Conservation (phyloP, 2,329 filamentous ascomycete genomes). For the Acephala macrosclerotiorum region DNA sequence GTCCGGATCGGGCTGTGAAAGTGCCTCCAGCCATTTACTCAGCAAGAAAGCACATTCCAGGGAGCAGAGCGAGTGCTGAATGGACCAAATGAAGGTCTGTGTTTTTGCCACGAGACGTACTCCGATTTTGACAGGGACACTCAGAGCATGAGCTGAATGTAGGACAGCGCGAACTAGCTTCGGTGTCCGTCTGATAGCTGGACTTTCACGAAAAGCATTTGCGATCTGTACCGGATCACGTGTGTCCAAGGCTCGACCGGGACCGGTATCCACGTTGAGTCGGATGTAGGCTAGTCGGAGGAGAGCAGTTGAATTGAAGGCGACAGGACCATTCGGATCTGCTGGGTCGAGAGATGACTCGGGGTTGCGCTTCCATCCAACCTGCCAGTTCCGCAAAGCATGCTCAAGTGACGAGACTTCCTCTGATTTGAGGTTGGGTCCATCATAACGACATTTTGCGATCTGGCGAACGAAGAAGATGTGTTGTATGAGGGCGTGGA, state of each 20-base stretch:
- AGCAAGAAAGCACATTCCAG: conserved; percentile 68
- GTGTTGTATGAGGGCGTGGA: conserved; percentile 76
- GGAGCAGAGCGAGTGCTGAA: conserved; percentile 68
- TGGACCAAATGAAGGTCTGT: conserved; percentile 68
- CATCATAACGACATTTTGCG: conserved; percentile 46
- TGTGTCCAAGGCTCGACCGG: conserved; percentile 69
- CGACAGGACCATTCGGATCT: conserved; percentile 64
- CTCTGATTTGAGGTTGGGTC: conserved; percentile 56
- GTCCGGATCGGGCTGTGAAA: conserved; percentile 16
- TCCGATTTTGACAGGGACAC: conserved; percentile 69
- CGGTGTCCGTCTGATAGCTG: conserved; percentile 63
- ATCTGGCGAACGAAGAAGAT: conserved; percentile 68
- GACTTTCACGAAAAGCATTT: conserved; percentile 64
- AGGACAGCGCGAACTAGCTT: conserved; percentile 71
- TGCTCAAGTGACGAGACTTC: conserved; percentile 45
- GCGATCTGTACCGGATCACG: conserved; percentile 69
- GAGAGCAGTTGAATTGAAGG: conserved; percentile 70
- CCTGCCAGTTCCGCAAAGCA: conserved; percentile 63
- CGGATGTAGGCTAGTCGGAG: conserved; percentile 69
- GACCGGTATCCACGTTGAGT: conserved; percentile 69
- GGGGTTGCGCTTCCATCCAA: conserved; percentile 59
- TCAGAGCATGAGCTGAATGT: conserved; percentile 73
- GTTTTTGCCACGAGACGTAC: conserved; percentile 68
- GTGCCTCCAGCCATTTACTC: conserved; percentile 29
- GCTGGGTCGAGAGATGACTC: conserved; percentile 53